Base-by-base conservation (phyloP, 139 green algal species). In the Chlorella sp. region DNA sequence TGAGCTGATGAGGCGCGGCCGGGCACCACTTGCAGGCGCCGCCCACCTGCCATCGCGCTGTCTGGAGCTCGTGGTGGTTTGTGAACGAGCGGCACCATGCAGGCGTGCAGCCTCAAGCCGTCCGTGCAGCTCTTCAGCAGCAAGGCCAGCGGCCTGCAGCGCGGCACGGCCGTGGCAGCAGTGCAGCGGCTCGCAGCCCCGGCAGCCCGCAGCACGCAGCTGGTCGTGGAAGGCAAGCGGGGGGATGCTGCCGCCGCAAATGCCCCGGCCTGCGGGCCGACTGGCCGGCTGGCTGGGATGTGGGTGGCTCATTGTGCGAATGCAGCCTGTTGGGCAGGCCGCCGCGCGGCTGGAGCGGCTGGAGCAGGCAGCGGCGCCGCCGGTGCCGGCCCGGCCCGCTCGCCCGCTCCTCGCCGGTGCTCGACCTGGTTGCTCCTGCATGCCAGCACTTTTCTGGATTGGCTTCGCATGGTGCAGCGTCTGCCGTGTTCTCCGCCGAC, bases 151-250 rank as follows among this genome's bases (percentile, higher is more conserved):
- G 34, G 41, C 78, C 69, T 34, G 41, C 26, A 38, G 44, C 64
- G 57, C 64, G 78, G 39, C 41, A 63, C 70, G 39, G 70, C 70
- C n/a, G 39, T 78, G 70, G 51, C 51, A 60, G 51, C 70, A 78
- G 70, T 78, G 70, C 70, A 78, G 70, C 70, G 56, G 70, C 39
- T 56, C 39, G 41, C 56, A 32, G 55, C 78, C 23, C 55, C 78
- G 16, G 78, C 28, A 28, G 67, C 55, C 30, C 60, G 78, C 51
- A 84, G 51, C 78, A 51, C 41, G 39, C 39, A 74, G 57, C 81
- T 86, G 30, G 60, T 80, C 18, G 73, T 86, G 30, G 81, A 86
- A 71, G 81, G 81, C 81, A 63, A 86, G 81, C 28, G 28, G 60
- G 44, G 34, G 34, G 21, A n/a, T 62, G 17, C n/a, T 30, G 73